Evolutionary conservation across 805 yeast species (phyloP).

Genomic region (Priceomyces castillae): DNA sequence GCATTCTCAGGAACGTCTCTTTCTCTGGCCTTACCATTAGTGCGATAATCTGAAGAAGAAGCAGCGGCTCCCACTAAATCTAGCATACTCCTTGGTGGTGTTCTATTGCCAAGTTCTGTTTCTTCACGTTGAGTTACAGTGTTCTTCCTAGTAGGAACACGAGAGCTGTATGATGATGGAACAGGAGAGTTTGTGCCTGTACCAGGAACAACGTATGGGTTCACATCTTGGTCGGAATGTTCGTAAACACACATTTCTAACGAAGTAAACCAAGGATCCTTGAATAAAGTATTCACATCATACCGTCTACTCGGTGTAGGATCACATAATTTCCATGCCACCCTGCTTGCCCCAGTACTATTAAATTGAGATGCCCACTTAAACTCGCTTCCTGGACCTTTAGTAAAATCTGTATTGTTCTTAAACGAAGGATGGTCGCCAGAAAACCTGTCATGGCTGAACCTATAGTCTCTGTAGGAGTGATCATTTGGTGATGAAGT

Average conservation of each 20-base stretch:
- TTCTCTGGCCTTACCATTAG: neutral
- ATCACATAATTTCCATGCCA: constrained; percentile 72
- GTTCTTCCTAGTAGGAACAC: constrained; percentile 32
- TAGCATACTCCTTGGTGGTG: constrained; percentile 39
- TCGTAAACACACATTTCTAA: constrained; percentile 63
- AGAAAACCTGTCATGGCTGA: constrained; percentile 42
- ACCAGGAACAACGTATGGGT: constrained; percentile 32
- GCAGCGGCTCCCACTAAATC: constrained; percentile 23
- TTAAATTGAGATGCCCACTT: constrained; percentile 63
- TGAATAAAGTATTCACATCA: constrained; percentile 49
- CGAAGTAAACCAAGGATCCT: constrained; percentile 61
- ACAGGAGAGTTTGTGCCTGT: constrained; percentile 15
- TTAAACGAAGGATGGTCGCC: constrained; percentile 49
- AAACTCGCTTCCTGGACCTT: constrained; percentile 72
- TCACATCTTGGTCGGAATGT: constrained; percentile 36
- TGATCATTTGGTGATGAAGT: constrained; percentile 49
- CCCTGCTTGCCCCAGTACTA: constrained; percentile 60
- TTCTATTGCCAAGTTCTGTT: constrained; percentile 14
- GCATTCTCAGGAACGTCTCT: constrained; percentile 11
- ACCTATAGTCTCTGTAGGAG: constrained; percentile 53
- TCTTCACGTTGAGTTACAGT: constrained; percentile 18
- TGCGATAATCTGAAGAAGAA: neutral
- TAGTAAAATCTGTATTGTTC: constrained; percentile 38
- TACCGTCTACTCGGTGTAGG: constrained; percentile 56
- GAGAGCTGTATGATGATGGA: constrained; percentile 21